A percentile compares a stretch with the other conserved stretches of the same genome.
phyloP scores from a whole-genome alignment of 1,139 yeast species.

The Geotrichum citri-aurantii region DNA sequence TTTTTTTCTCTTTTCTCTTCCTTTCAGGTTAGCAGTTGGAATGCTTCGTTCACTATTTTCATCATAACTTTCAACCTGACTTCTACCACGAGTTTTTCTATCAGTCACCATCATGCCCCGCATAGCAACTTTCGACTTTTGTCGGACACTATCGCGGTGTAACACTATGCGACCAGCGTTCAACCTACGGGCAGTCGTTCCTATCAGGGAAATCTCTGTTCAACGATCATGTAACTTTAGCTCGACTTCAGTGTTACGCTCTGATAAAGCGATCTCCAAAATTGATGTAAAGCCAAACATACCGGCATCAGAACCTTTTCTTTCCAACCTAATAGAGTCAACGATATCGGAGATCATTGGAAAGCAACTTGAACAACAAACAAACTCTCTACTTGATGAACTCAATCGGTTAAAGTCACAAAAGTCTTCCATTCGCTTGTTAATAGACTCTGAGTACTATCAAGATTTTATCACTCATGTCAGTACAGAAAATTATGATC shows the following conservation, averaged over 20 bases:
- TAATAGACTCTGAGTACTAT: not conserved
- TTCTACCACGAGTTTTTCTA: not conserved
- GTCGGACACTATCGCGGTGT: not conserved
- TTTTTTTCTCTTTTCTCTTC: not conserved
- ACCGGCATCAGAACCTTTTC: not conserved
- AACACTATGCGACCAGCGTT: not conserved
- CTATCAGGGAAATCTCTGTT: not conserved
- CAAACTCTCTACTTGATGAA: not conserved
- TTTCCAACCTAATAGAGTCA: not conserved
- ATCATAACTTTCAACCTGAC: not conserved
- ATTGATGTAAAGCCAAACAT: not conserved
- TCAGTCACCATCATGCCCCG: not conserved
- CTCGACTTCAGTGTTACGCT: not conserved
- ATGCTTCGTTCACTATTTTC: not conserved
- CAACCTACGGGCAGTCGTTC: not conserved
- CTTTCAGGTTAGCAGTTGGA: not conserved
- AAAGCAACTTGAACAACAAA: not conserved
- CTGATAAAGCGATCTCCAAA: not conserved
- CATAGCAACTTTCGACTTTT: not conserved
- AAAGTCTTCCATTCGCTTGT: not conserved
- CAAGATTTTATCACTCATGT: not conserved
- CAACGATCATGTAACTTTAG: not conserved
- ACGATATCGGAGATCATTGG: not conserved
- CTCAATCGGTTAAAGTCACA: not conserved
- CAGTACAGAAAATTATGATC: not conserved